Conservation (phyloP, 2,329 filamentous ascomycete species). For the Paradendryphiella salina region DNA sequence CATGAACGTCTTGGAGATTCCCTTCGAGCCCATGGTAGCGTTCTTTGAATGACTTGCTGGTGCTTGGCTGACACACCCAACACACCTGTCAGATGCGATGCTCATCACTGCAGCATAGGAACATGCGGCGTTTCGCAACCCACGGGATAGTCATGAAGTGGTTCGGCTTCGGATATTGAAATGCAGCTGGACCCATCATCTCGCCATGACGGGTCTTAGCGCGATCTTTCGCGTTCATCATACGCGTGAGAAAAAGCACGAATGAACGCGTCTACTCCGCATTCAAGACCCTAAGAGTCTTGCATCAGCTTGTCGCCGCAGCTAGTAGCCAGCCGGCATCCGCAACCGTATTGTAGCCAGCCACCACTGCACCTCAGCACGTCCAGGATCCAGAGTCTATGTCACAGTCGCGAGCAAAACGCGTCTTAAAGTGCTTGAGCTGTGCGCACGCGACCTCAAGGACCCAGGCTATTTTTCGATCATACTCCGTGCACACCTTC, state of each 20-base stretch:
- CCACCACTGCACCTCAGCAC: constrained; percentile 30
- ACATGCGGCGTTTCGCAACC: constrained; percentile 28
- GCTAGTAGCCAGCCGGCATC: constrained; percentile 37
- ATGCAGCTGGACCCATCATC: constrained; percentile 33
- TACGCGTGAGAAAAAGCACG: constrained; percentile 27
- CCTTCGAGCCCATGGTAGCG: background rate
- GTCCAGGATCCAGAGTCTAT: constrained; percentile 23
- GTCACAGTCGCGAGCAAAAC: constrained; percentile 40
- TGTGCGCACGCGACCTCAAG: constrained; percentile 34
- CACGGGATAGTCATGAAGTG: constrained; percentile 17
- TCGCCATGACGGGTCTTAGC: constrained; percentile 28
- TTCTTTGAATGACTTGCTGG: no score
- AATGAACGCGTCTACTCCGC: constrained; percentile 28
- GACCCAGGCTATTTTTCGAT: constrained; percentile 32
- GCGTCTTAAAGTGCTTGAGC: constrained; percentile 37
- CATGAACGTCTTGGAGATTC: background rate
- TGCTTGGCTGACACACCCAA: no score
- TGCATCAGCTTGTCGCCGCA: constrained; percentile 29
- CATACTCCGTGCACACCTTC: constrained; percentile 29
- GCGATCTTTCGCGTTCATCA: constrained; percentile 31
- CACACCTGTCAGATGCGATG: background rate
- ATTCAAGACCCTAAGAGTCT: constrained; percentile 14
- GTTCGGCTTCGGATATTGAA: constrained; percentile 31
- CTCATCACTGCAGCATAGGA: background rate
- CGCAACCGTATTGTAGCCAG: constrained; percentile 28